Base-by-base conservation (phyloP, 225 moss, liverwort and hornwort genomes). In the Sphagnum tenellum region DNA sequence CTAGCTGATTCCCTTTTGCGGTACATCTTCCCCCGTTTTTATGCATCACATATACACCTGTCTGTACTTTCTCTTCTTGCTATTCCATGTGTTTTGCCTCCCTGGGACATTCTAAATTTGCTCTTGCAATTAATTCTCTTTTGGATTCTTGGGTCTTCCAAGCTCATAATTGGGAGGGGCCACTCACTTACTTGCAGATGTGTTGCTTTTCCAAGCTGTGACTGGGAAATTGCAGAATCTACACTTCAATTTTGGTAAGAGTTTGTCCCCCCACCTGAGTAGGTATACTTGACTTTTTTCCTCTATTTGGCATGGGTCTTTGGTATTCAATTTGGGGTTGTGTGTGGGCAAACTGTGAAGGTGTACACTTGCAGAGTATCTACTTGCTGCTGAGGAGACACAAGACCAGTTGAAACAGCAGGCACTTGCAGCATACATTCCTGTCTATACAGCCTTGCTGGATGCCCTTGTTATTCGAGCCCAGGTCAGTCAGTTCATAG, bases 181-280 rank as follows among this genome's bases (percentile, higher is more conserved):
- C 29, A 29, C 29, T 66, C 57, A 11, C 68, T 70, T 75, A 64
- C 45, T 60, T 75, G 71, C 77, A 94, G 94, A 79, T 94, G 94
- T 64, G 86, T 85, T 53, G 82, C 88, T 48, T 94, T 81, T 81
- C 86, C 86, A 71, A 88, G 84, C 75, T 79, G 86, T 71, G 90
- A 94, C 64, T 94, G 82, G 82, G 94, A 90, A 69, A 89, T 89
- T 73, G 88, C 88, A 48, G 94, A 94, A 71, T 87, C 88, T 55
- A 90, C 90, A 74, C 88, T 94, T 48, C 94, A 90, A 61, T 94
- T 94, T 73, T 94, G 94, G 94, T 94, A 77, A 56, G 84, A 52
- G 5, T 9, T 52, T 29, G 29, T 29, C 29, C 29, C 29, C 29
- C 29, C 29, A 29, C 29, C 29, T 29, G 29, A 29, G 29, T 29